Conservation (phyloP, 1,139 yeast genomes). For the Lodderomyces metapsilosis region DNA sequence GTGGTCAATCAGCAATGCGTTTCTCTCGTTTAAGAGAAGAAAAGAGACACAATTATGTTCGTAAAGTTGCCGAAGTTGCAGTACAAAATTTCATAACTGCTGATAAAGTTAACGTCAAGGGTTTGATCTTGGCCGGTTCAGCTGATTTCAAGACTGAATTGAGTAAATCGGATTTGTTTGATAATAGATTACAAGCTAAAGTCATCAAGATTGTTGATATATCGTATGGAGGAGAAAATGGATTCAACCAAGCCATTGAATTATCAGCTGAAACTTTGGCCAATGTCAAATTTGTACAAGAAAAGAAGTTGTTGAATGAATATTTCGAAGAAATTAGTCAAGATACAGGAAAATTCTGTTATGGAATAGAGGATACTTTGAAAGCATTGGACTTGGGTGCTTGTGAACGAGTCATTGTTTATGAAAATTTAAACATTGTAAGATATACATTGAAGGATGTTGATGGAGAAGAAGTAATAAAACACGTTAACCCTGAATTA, state of each 20-base stretch:
- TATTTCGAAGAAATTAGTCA: conserved; percentile 97
- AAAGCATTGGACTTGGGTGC: conserved; percentile 97
- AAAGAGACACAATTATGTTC: conserved; percentile 95
- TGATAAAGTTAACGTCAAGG: conserved; percentile 92
- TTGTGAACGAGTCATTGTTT: conserved; percentile 86
- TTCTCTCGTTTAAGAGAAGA: conserved; percentile 98
- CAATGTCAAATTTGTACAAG: conserved; percentile 96
- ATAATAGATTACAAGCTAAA: conserved; percentile 81
- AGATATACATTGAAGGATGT: conserved; percentile 84
- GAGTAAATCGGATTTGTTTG: conserved; percentile 89
- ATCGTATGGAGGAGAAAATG: conserved; percentile 98
- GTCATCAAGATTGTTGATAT: conserved; percentile 92
- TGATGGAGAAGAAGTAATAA: conserved; percentile 76
- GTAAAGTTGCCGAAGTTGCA: conserved; percentile 97
- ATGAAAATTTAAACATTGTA: conserved; percentile 82
- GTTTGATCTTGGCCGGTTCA: conserved; percentile 95
- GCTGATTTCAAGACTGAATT: conserved; percentile 97
- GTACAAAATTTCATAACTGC: conserved; percentile 92
- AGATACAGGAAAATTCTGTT: conserved; percentile 95
- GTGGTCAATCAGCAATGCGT: conserved; percentile 99
- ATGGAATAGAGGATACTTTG: conserved; percentile 93
- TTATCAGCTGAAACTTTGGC: conserved; percentile 94
- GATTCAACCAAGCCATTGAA: conserved; percentile 98
- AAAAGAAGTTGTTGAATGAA: conserved; percentile 86
- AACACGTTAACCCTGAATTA: conserved; percentile 68